phyloP scores from a whole-genome alignment of 805 yeast species.

The Ogataea polymorpha region DNA sequence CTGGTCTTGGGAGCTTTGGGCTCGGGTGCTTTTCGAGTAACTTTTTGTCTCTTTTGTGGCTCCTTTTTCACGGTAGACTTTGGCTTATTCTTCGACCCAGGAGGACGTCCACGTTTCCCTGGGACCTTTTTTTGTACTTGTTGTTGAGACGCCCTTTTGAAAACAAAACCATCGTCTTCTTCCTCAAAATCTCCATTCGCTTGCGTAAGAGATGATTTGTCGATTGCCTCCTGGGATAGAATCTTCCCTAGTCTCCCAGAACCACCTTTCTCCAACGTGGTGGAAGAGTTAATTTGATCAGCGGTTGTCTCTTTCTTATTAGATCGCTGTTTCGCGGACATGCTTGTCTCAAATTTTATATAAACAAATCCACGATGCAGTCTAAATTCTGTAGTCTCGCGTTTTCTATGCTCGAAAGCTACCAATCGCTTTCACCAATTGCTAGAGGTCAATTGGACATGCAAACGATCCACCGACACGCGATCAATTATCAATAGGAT shows the following conservation, averaged over 20 bases:
- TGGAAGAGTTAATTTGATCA: slow-evolving; percentile 14
- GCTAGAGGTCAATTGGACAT: slow-evolving; percentile 1
- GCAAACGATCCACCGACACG: slow-evolving; percentile 1
- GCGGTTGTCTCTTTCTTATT: slow-evolving; percentile 8
- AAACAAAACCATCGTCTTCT: slow-evolving; percentile 22
- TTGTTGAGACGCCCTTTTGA: slow-evolving; percentile 18
- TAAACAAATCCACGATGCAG: slow-evolving; percentile 13
- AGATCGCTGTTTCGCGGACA: slow-evolving; percentile 14
- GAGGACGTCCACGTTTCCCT: slow-evolving; percentile 6
- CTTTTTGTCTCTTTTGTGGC: slow-evolving; percentile 3
- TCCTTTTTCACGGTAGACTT: neutral
- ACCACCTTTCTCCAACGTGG: slow-evolving; percentile 11
- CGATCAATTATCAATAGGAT: neutral
- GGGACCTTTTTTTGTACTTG: slow-evolving; percentile 4
- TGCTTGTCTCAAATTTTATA: slow-evolving; percentile 5
- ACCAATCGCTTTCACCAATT: neutral
- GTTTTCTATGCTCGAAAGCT: slow-evolving; percentile 8
- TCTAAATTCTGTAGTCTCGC: slow-evolving; percentile 1
- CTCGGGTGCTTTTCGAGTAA: neutral
- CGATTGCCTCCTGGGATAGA: slow-evolving; percentile 11
- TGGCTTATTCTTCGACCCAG: slow-evolving; percentile 7
- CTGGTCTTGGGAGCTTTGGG: slow-evolving; percentile 1
- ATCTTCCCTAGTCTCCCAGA: slow-evolving; percentile 14
- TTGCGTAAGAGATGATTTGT: slow-evolving; percentile 8
- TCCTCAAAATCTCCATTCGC: slow-evolving; percentile 15